phyloP scores from a whole-genome alignment of 108 stramenopile genomes.

The Stephanodiscus triporus region DNA sequence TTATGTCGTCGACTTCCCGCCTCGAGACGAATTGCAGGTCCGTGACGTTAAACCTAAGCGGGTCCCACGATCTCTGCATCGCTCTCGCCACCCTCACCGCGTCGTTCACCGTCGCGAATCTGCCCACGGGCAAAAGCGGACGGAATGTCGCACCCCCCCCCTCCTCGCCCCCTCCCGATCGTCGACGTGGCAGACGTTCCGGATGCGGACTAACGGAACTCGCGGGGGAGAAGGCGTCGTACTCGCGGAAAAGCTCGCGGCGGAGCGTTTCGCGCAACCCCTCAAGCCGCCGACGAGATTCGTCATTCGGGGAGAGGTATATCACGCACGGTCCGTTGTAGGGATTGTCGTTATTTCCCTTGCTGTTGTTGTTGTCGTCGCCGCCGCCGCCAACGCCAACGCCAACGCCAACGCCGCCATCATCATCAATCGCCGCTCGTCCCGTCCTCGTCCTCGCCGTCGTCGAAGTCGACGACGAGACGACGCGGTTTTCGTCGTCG shows the following conservation, averaged over 20 bases:
- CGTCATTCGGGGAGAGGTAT: constrained; percentile 72
- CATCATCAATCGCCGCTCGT: background rate
- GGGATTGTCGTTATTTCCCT: constrained; percentile 26
- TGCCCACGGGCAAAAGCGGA: constrained; percentile 68
- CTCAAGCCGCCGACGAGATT: constrained; percentile 51
- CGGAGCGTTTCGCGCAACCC: constrained; percentile 55
- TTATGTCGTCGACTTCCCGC: constrained; percentile 3
- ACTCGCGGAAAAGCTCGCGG: constrained; percentile 39
- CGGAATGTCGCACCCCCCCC: constrained; percentile 39
- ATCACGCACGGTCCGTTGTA: constrained; percentile 78
- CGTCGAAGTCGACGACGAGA: background rate
- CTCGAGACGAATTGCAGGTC: constrained; percentile 71
- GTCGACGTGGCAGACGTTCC: constrained; percentile 45
- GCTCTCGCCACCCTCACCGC: constrained; percentile 70
- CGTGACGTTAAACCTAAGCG: constrained; percentile 67
- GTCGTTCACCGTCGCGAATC: constrained; percentile 56
- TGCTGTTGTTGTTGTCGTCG: constrained; percentile 4
- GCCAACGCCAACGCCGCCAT: too few species aligned
- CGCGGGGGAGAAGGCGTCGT: constrained; percentile 54
- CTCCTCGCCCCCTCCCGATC: background rate
- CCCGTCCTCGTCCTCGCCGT: constrained; percentile 4
- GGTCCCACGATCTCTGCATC: constrained; percentile 70
- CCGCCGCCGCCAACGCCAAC: background rate
- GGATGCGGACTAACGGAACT: constrained; percentile 48
- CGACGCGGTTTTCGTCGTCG: constrained; percentile 27